A percentile compares a stretch with the other conserved stretches of the same genome.
These are phyloP conservation scores for Ceratocystis huliohia DNA, from an alignment of 2,329 filamentous ascomycete species.

Conservation along the genomic window DNA sequence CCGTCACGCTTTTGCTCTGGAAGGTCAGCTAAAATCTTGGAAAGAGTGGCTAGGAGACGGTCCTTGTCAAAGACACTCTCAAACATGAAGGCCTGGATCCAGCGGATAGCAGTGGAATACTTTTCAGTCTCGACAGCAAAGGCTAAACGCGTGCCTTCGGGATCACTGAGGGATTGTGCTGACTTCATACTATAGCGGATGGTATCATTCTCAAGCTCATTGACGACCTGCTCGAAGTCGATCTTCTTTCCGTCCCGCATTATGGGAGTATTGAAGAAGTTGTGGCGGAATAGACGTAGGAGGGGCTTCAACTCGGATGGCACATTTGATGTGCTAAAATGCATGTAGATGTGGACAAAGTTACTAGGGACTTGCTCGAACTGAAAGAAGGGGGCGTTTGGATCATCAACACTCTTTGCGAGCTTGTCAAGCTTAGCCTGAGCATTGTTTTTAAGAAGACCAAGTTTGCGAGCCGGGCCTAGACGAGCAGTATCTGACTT, in stretches of 20 bases:
- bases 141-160: conserved; percentile 67
- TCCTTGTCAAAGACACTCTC: conserved; percentile 73
- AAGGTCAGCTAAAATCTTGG: conserved; percentile 79
- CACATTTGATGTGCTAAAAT: conserved; percentile 64
- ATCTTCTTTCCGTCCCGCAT: conserved; percentile 60
- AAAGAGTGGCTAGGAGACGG: conserved; percentile 50
- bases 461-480: conserved; percentile 61
- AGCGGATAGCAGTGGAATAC: conserved; percentile 67
- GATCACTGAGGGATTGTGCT: conserved; percentile 57
- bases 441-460: conserved; percentile 51
- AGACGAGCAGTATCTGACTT: conserved; percentile 72
- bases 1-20: conserved; percentile 86
- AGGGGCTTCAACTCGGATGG: conserved; percentile 76
- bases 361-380: conserved; percentile 90
- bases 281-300: conserved; percentile 71
- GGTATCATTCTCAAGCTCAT: conserved; percentile 81
- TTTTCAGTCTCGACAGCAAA: conserved; percentile 83
- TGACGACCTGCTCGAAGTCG: conserved; percentile 84
- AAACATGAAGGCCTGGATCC: conserved; percentile 77
- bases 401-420: conserved; percentile 16
- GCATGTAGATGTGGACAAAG: conserved; percentile 74
- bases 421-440: conserved; percentile 68
- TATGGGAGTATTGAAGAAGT: conserved; percentile 90
- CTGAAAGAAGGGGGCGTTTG: conserved; percentile 57
- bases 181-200: conserved; percentile 66